A percentile compares a stretch with the other conserved stretches of the same genome.
phyloP scores from a whole-genome alignment of 495 filamentous ascomycete genomes.

The Penicillium maclennaniae region DNA sequence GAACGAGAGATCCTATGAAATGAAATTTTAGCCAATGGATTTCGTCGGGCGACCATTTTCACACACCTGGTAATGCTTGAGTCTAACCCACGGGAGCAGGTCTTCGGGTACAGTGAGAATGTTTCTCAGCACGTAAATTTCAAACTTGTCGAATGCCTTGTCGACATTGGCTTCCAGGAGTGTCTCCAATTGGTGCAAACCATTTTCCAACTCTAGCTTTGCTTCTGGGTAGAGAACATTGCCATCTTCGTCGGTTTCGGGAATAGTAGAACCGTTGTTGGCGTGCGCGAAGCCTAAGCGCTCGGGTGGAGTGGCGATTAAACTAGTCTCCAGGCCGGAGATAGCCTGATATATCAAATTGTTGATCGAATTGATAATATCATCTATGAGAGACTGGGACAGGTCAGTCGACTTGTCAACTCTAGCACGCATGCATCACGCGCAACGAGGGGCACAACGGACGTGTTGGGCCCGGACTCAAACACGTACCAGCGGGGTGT shows the following conservation, averaged over 20 bases:
- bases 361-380: conserved; percentile 95
- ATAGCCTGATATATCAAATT: conserved; percentile 81
- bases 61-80: conserved; percentile 80
- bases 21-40: not conserved
- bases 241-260: conserved; percentile 52
- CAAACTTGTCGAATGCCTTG: conserved; percentile 73
- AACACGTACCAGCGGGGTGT: conserved; percentile 77
- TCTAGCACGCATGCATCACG: conserved; percentile 5
- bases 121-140: conserved; percentile 83
- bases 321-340: conserved; percentile 74
- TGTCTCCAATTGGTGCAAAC: conserved; percentile 89
- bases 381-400: conserved; percentile 81
- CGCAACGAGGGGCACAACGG: conserved; percentile 1
- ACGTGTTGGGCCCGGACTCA: not conserved
- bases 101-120: conserved; percentile 75
- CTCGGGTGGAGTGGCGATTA: conserved; percentile 65
- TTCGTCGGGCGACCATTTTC: not conserved
- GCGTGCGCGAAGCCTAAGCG: conserved; percentile 66
- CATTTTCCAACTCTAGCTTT: conserved; percentile 79
- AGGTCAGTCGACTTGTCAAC: conserved; percentile 21
- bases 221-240: conserved; percentile 54
- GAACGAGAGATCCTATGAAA: conserved; percentile 34
- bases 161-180: conserved; percentile 80
- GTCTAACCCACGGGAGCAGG: conserved; percentile 68
- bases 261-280: conserved; percentile 42